Evolutionary conservation across 2,329 filamentous ascomycete genomes (phyloP).

Genomic region (Cordyceps javanica): DNA sequence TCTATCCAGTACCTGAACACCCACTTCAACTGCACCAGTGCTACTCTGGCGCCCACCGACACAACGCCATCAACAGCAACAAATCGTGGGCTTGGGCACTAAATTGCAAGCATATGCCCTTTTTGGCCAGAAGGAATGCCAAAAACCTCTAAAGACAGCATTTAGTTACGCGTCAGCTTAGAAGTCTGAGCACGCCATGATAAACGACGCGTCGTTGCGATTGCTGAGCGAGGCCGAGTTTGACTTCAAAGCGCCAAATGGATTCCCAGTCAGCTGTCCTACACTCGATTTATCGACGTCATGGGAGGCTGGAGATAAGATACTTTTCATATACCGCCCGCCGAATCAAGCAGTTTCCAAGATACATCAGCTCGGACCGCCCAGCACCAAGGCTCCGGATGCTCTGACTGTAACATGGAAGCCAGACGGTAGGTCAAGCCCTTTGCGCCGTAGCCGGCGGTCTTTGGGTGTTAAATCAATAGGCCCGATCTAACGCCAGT

Average conservation of each 20-base stretch:
- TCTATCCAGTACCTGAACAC: not conserved
- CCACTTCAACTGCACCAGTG: not conserved
- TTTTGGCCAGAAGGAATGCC: not conserved
- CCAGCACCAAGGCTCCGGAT: conserved; percentile 34
- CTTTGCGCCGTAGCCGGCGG: not conserved
- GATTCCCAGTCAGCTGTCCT: conserved; percentile 69
- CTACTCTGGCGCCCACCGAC: not conserved
- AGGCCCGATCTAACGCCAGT: conserved; percentile 16
- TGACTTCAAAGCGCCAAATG: conserved; percentile 46
- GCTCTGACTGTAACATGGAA: conserved; percentile 57
- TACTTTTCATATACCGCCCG: conserved; percentile 70
- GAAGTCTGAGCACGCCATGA: conserved; percentile 19
- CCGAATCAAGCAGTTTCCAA: conserved; percentile 62
- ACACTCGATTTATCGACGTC: conserved; percentile 78
- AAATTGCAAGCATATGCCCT: not conserved
- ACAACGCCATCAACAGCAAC: not conserved
- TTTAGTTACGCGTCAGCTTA: not conserved
- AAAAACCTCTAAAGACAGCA: not conserved
- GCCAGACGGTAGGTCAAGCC: conserved; percentile 52
- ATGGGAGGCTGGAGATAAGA: conserved; percentile 57
- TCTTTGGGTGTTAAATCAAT: not conserved
- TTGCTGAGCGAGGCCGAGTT: conserved; percentile 53
- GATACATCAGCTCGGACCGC: conserved; percentile 38
- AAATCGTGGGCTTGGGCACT: not conserved
- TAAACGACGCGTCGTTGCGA: conserved; percentile 30